Evolutionary conservation across 169 alveolate species (phyloP), one percentile per base, ranked within the genome.

Genomic region (Eimeria tenella): DNA sequence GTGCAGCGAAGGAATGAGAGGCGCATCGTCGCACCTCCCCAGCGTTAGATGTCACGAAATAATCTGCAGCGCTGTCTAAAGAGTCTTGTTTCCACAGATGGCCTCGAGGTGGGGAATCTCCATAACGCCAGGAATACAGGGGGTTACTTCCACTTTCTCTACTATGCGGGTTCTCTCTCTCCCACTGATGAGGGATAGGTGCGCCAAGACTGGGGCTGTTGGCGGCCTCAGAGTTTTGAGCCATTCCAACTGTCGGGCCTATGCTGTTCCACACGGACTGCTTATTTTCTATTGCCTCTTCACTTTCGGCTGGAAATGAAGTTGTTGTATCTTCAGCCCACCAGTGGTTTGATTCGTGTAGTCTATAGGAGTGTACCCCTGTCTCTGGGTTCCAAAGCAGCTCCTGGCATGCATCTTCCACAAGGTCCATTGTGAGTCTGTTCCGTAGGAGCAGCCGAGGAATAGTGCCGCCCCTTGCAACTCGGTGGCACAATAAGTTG

Each of bases 401-500:
- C 23, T 81, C 89, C 31, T 81, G 89, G 89, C 89, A 81, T 81
- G 89, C 89, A 21, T 81, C 89, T 4, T 81, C 89, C 55, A 81
- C 89, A 21, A 68, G 73, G 6, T 58, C 89, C 13, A 81, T 56
- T 23, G 74, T 81, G 55, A 81, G 89, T 10, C 73, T 81, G 11
- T 50, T 50, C 73, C 55, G 70, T 21, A 81, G 15, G 73, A 81
- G 25, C 55, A 81, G 60, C 74, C 74, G 74, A 68, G 89, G 13
- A 55, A 81, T 13, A 6, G 56, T 56, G 58, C 89, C 55, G 9
- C 56, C 17, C 6, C 52, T 81, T 21, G 89, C 89, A 21, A 81
- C 31, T 23, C 56, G 53, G 13, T 53, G 31, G 89, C 74, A 21
- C 74, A 81, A 56, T 81, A 81, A 17, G 58, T 81, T 81, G 13